Evolutionary conservation across 371 early-diverging fungal species (phyloP), one percentile per base, ranked within the genome.

Genomic region (Mucor plumbeus): DNA sequence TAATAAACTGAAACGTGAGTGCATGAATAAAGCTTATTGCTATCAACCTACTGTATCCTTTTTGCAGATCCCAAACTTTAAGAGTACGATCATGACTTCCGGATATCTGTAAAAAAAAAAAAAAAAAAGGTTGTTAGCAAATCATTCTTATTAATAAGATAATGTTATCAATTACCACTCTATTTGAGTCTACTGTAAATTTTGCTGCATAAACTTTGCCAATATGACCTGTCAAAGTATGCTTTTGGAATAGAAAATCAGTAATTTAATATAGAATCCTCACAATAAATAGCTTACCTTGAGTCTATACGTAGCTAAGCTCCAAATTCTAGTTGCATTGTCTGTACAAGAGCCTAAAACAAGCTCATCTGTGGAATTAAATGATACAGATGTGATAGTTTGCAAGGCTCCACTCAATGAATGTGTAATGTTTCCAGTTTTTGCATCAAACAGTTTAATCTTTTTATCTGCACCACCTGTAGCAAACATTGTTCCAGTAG

Each of bases 81-180:
- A 97, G 84, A 0, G 97, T 96, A 36, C 98, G 86, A 79, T 99
- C 99, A 72, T 99, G 97, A 63, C 97, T 95, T 61, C 95, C 96
- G 0, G 97, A 92, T 59, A 94, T 84, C 92, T 91, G 56, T 3
- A 26, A 26, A 26, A 26, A 17, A 15, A 26, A 33, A 54, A 40
- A 9, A 5, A 36, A 6, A 6, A 36, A 9, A 36, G 38, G 38
- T 5, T 11, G 3, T 33, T 7, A 34, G n/a, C 15, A 13, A 26
- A 5, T 11, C 21, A 53, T 19, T 15, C 7, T 50, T 50, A 19
- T 11, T 3, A 50, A 3, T 31, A 13, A 13, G n/a, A 3, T 26
- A 26, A 3, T 26, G 26, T 3, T n/a, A 26, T 1, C 5, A 1
- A 76, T 72, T 81, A 94, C 94, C 67, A 98, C 90, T 59, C 88